Percentiles rank a stretch among this genome's conserved stretches.
Evolutionary conservation across 352 stramenopile species (phyloP).

Genomic region (Plasmopara halstedii): DNA sequence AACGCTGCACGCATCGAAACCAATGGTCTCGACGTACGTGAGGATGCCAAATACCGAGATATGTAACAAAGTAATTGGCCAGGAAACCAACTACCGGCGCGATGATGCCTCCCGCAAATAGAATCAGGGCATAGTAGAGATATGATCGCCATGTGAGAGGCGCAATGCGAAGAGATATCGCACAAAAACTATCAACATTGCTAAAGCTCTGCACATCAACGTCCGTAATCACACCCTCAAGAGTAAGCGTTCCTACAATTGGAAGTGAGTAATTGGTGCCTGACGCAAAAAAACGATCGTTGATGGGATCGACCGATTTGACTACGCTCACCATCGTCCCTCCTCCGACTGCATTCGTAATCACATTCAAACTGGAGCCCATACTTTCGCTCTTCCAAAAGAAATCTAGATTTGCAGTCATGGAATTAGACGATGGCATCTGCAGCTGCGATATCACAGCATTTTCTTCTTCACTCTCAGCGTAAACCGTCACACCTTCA

Average conservation of each 20-base stretch:
- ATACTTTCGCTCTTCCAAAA: conserved; percentile 63
- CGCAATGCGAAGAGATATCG: conserved; percentile 50
- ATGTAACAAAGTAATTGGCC: conserved; percentile 76
- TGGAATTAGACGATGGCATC: conserved; percentile 34
- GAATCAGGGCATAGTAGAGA: conserved; percentile 55
- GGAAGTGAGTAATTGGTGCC: conserved; percentile 22
- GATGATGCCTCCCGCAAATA: conserved; percentile 69
- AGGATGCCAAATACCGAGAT: conserved; percentile 71
- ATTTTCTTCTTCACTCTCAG: conserved; percentile 24
- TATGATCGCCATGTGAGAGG: conserved; percentile 49
- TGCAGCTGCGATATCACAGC: conserved; percentile 48
- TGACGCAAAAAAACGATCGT: conserved; percentile 42
- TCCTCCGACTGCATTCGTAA: conserved; percentile 49
- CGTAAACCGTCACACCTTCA: conserved; percentile 37
- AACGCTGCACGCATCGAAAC: conserved; percentile 62
- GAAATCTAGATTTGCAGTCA: conserved; percentile 44
- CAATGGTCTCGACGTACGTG: conserved; percentile 80
- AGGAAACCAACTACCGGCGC: conserved; percentile 51
- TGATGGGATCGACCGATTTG: conserved; percentile 51
- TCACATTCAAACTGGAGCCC: conserved; percentile 47
- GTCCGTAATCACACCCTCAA: conserved; percentile 39
- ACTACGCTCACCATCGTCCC: conserved; percentile 52
- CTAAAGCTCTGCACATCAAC: conserved; percentile 39
- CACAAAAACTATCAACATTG: conserved; percentile 44
- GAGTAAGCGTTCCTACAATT: conserved; percentile 37